phyloP scores from a whole-genome alignment of 305 asterid genomes.

The Nicotiana rustica region DNA sequence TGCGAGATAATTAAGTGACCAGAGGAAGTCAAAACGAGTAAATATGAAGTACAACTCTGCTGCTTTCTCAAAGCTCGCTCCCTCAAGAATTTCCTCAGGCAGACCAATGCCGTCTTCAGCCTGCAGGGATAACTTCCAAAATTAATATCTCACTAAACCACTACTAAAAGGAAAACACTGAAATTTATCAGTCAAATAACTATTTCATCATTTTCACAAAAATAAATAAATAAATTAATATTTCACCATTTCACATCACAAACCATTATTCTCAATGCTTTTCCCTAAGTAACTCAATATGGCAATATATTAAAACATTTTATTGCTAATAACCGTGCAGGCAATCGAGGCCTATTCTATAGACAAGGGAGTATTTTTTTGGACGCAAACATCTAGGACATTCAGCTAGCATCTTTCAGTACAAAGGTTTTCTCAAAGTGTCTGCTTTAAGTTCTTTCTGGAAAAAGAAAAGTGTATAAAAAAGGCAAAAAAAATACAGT shows the following conservation, averaged over 20 bases:
- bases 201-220: background rate
- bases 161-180: background rate
- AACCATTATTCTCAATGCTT: background rate
- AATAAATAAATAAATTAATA: background rate
- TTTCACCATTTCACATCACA: background rate
- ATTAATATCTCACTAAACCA: background rate
- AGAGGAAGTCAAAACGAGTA: conserved; percentile 81
- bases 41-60: conserved; percentile 75
- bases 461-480: background rate
- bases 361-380: background rate
- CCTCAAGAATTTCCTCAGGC: conserved; percentile 96
- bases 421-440: background rate
- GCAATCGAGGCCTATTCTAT: background rate
- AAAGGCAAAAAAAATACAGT: background rate
- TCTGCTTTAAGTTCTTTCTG: background rate
- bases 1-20: conserved; percentile 93
- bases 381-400: background rate
- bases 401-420: background rate
- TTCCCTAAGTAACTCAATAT: background rate
- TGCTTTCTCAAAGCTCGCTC: conserved; percentile 72
- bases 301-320: conserved; percentile 10
- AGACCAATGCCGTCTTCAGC: conserved; percentile 99
- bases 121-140: conserved; percentile 51
- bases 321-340: background rate
- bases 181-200: conserved; percentile 21